Evolutionary conservation across 2,329 filamentous ascomycete genomes (phyloP).

Genomic region (Xylariomycetidae sp.): DNA sequence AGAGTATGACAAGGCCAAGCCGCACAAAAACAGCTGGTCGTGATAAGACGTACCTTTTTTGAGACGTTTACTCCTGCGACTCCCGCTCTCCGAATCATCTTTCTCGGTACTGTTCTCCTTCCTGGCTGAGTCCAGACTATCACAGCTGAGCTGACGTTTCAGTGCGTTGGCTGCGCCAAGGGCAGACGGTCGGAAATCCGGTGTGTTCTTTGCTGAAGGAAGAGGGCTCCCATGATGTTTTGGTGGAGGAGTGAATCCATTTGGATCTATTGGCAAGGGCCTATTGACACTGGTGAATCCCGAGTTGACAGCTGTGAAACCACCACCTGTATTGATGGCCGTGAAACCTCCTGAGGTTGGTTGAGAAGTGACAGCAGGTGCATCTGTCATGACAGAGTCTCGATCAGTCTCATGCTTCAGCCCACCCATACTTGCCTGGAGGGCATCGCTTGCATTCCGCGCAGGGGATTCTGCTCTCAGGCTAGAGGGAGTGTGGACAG

Average conservation of each 20-base stretch:
- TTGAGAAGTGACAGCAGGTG: constrained; percentile 32
- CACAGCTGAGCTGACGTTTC: constrained; percentile 71
- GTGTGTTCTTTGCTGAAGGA: constrained; percentile 58
- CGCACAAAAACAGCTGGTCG: too few relatives aligned
- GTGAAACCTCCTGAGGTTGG: constrained; percentile 54
- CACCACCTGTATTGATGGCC: constrained; percentile 54
- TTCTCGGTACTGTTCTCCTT: constrained; percentile 45
- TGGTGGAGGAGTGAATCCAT: constrained; percentile 57
- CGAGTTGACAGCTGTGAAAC: constrained; percentile 71
- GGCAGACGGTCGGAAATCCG: constrained; percentile 55
- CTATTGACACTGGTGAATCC: constrained; percentile 66
- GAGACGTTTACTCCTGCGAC: constrained; percentile 84
- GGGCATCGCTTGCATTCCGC: constrained; percentile 47
- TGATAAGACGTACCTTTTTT: constrained; percentile 67
- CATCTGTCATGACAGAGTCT: constrained; percentile 45
- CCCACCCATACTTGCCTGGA: constrained; percentile 45
- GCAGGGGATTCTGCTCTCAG: constrained; percentile 64
- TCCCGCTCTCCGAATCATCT: constrained; percentile 61
- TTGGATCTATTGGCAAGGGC: constrained; percentile 38
- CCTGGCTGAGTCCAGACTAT: constrained; percentile 44
- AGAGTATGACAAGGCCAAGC: not conserved
- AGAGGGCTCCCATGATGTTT: constrained; percentile 60
- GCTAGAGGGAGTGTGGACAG: constrained; percentile 54
- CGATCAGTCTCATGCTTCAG: constrained; percentile 42
- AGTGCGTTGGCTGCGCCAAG: constrained; percentile 55